Conservation (phyloP, 2,329 filamentous ascomycete species). For the Xylaria digitata region DNA sequence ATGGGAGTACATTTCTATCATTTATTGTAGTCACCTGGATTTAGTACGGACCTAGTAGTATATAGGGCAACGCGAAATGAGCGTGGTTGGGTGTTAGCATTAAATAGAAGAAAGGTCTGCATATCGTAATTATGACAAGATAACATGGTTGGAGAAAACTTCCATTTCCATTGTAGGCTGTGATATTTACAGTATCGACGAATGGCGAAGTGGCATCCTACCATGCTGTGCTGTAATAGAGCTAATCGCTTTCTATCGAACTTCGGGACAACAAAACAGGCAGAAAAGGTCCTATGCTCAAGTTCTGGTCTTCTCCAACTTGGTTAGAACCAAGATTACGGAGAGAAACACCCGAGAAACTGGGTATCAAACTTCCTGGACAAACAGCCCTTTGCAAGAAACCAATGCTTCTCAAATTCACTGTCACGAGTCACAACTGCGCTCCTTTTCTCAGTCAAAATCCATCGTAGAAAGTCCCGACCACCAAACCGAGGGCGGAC, state of each 20-base stretch:
- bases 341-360: slow-evolving; percentile 34
- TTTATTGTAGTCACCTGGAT: background rate
- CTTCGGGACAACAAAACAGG: slow-evolving; percentile 26
- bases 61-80: background rate
- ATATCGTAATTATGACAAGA: slow-evolving; percentile 2
- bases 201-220: slow-evolving; percentile 40
- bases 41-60: background rate
- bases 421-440: slow-evolving; percentile 19
- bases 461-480: slow-evolving; percentile 16
- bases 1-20: background rate
- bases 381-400: slow-evolving; percentile 33
- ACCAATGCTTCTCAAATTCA: slow-evolving; percentile 41
- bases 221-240: slow-evolving; percentile 36
- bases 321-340: slow-evolving; percentile 41
- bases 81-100: background rate
- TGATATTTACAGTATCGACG: slow-evolving; percentile 48
- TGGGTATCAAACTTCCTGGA: slow-evolving; percentile 37
- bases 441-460: slow-evolving; percentile 29
- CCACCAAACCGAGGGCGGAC: slow-evolving; percentile 22
- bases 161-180: slow-evolving; percentile 42
- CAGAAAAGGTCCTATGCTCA: slow-evolving; percentile 27
- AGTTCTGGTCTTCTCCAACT: slow-evolving; percentile 38
- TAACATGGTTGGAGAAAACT: slow-evolving; percentile 26
- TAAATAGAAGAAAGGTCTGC: background rate
- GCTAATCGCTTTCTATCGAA: slow-evolving; percentile 39